Percentiles rank a stretch among this genome's conserved stretches.
phyloP scores from a whole-genome alignment of 129 eudicot species.

The Scalesia atractyloides region DNA sequence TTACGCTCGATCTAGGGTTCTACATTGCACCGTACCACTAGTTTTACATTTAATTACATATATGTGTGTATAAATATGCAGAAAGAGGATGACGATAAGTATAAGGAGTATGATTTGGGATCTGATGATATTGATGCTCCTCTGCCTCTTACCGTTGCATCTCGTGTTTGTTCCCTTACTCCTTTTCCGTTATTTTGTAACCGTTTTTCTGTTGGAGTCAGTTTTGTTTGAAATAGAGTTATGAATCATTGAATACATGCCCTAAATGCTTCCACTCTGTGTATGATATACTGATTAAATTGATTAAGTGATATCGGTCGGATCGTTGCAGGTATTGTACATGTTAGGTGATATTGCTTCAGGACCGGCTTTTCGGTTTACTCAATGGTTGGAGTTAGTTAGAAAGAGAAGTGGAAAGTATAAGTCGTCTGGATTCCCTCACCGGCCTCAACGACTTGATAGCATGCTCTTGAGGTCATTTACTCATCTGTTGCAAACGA shows the following conservation, averaged over 20 bases:
- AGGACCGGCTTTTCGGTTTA: slow-evolving; percentile 73
- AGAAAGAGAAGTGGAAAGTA: slow-evolving; percentile 73
- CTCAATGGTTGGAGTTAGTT: slow-evolving; percentile 93
- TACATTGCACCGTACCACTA: slow-evolving; percentile 26
- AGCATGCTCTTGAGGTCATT: slow-evolving; percentile 70
- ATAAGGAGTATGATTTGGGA: slow-evolving; percentile 57
- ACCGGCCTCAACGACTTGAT: slow-evolving; percentile 49
- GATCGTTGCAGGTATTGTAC: slow-evolving; percentile 68
- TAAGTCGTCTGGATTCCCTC: slow-evolving; percentile 82
- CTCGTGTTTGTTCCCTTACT: slow-evolving; percentile 51
- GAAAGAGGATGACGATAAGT: slow-evolving; percentile 70
- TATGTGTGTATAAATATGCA: slow-evolving; percentile 48
- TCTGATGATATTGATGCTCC: slow-evolving; percentile 66
- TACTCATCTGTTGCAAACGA: too few species aligned
- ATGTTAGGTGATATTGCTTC: slow-evolving; percentile 95
- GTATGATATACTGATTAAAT: not conserved
- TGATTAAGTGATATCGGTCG: slow-evolving; percentile 14
- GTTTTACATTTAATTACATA: not conserved
- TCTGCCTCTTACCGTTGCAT: slow-evolving; percentile 81
- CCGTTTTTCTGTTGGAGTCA: not conserved
- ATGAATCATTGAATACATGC: not conserved
- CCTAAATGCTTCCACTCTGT: too few species aligned
- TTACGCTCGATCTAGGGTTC: slow-evolving; percentile 40
- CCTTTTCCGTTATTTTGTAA: not conserved
- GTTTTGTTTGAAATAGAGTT: not conserved